Evolutionary conservation across 768 basidiomycete species (phyloP), one percentile per base, ranked within the genome.

Genomic region (Nevesoporus exiguus): DNA sequence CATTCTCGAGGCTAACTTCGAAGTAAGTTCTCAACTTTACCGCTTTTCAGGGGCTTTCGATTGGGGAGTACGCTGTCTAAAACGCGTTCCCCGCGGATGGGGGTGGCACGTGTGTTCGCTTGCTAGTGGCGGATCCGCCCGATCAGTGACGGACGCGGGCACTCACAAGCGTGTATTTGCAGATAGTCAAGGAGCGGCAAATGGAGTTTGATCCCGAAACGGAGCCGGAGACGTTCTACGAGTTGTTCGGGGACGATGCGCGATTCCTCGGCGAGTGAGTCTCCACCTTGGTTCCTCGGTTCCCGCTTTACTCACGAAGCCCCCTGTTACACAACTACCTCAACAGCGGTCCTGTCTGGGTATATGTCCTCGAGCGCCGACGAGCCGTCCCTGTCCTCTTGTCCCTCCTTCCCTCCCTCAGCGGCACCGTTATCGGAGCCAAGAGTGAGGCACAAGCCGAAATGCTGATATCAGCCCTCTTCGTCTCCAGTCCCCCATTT

Each of bases 141-240:
- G 11, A 24, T 14, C 40, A 21, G 11, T 13, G 22, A 24, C 7
- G 14, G 21, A n/a, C 9, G 5, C 19, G 22, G 21, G n/a, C 30
- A 50, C 51, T 63, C 34, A 69, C 53, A n/a, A 19, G 51, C 34
- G 21, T 56, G 55, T 51, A 8, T 59, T 50, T 57, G 29, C 67
- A 88, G 88, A 90, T 93, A 63, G 82, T 90, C 54, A 93, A 93
- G 70, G 91, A 92, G 69, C 75, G 91, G 19, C 90, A 90, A 69
- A 90, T 93, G 86, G 88, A 89, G 59, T 92, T 93, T 61, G 90
- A 92, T 64, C 80, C 82, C 15, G 90, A 92, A 63, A 81, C 85
- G 13, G 90, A 93, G 60, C 88, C 87, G 24, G 90, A 90, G 30
- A 81, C 84, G 1, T 76, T 91, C 49, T 85, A 82, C 50, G 89